Evolutionary conservation across 176 grass and related monocot genomes (phyloP), one percentile per base, ranked within the genome.

Genomic region (Aegilops speltoides): DNA sequence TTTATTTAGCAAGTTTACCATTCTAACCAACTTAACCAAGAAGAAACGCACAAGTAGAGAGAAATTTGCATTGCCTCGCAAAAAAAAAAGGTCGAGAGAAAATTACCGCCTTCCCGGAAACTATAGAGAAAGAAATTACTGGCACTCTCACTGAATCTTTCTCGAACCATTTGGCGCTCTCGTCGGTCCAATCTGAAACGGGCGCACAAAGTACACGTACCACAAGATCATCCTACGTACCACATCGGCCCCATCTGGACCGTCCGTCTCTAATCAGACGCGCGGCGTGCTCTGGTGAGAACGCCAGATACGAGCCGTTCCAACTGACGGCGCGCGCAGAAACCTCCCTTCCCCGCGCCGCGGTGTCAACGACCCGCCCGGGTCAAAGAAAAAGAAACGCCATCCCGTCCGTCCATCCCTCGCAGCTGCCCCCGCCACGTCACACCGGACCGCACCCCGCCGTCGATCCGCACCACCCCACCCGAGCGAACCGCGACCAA

Each of bases 401-500:
- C 84, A 70, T 89, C 84, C 48, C 64, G 62, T 69, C 84, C 62
- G 10, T 52, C 82, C 74, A 77, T 77, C 46, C 73, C 33, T 4
- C 34, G 8, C 11, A 41, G 20, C 26, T 36, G 25, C 63, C 56
- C 63, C 36, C 19, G 9, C 76, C 48, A 77, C 26, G 40, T 74
- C 71, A 74, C 24, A 26, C 75, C 62, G 38, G 82, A 86, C 84
- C 65, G 65, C 26, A 63, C 28, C 72, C 32, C 62, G 69, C 60
- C 36, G 63, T 64, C 45, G 54, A 81, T 83, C 14, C 54, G 7
- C 23, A 9, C 54, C 8, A 4, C 78, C 62, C 24, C 33, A 59
- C 59, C 15, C 54, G 70, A 66, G 7, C 50, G 24, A n/a, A 13
- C 64, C 71, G 23, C 25, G 7, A 52, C 14, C 48, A 52, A 17